Percentiles rank a stretch among this genome's conserved stretches.
These are phyloP conservation scores for Nothophytophthora sp. DNA, from an alignment of 352 stramenopile genomes.

Conservation along the genomic window DNA sequence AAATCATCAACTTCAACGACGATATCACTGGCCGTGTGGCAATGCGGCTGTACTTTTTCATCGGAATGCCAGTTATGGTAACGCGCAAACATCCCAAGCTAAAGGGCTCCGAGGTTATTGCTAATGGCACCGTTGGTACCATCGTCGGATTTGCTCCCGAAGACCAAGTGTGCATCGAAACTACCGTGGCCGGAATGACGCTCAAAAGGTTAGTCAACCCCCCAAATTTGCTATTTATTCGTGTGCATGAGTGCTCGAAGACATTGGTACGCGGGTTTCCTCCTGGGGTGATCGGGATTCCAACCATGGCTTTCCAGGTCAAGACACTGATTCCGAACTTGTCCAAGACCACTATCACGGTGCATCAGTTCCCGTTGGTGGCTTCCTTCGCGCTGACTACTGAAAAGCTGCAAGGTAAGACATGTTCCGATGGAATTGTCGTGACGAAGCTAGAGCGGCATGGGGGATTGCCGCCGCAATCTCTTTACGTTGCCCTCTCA, in stretches of 20 bases:
- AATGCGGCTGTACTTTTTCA: slow-evolving; percentile 16
- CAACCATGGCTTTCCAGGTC: background rate
- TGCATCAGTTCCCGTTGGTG: slow-evolving; percentile 9
- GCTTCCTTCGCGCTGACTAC: slow-evolving; percentile 12
- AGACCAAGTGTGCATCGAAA: background rate
- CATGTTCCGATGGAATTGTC: slow-evolving; percentile 4
- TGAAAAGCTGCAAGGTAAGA: slow-evolving; percentile 17
- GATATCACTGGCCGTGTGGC: slow-evolving; percentile 5
- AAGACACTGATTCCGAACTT: background rate
- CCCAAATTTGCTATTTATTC: slow-evolving; percentile 1
- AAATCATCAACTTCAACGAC: slow-evolving; percentile 10
- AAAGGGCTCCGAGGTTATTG: slow-evolving; percentile 1
- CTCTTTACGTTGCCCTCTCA: background rate
- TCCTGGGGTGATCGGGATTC: background rate
- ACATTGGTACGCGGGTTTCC: background rate
- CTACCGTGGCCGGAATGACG: background rate
- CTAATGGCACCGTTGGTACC: slow-evolving; percentile 11
- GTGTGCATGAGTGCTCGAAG: background rate
- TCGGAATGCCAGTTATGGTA: slow-evolving; percentile 15
- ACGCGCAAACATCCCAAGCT: slow-evolving; percentile 10
- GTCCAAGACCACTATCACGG: background rate
- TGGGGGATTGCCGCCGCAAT: background rate
- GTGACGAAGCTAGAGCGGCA: background rate
- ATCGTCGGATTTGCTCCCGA: no score
- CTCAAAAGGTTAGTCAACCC: background rate